Percentiles rank a stretch among this genome's conserved stretches.
These are phyloP conservation scores for Lathyrus tuberosus DNA, from an alignment of 306 rosid genomes.

Conservation along the genomic window DNA sequence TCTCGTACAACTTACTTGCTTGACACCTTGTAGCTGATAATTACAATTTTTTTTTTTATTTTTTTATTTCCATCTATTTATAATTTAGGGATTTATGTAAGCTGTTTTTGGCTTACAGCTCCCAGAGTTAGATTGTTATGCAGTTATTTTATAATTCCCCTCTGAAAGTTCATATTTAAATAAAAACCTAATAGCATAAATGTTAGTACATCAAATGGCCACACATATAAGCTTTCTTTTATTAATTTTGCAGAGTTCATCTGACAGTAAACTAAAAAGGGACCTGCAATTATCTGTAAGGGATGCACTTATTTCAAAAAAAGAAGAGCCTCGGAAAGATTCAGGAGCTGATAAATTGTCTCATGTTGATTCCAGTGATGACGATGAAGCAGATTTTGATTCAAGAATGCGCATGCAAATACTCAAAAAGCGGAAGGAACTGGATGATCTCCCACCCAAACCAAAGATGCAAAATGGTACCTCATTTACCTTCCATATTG, in stretches of 20 bases:
- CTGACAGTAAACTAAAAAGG: constrained; percentile 56
- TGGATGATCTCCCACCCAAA: constrained; percentile 70
- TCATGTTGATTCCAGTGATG: constrained; percentile 55
- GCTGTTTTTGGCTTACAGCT: constrained; percentile 22
- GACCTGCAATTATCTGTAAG: constrained; percentile 78
- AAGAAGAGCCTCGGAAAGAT: constrained; percentile 64
- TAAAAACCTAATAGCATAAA: constrained; percentile 11
- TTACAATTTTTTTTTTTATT: not conserved
- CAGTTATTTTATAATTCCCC: constrained; percentile 21
- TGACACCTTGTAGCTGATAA: constrained; percentile 22
- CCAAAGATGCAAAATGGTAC: constrained; percentile 66
- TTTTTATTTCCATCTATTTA: constrained; percentile 14
- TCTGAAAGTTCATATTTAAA: constrained; percentile 24
- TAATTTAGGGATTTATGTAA: not conserved
- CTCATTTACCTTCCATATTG: constrained; percentile 23
- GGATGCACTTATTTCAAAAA: constrained; percentile 76
- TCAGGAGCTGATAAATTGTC: constrained; percentile 45
- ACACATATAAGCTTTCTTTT: constrained; percentile 1
- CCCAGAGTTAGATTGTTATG: not conserved
- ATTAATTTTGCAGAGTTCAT: constrained; percentile 52
- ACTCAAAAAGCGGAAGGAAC: constrained; percentile 72
- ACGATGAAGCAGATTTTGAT: constrained; percentile 81
- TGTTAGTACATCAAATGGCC: constrained; percentile 6
- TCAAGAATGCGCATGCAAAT: constrained; percentile 85
- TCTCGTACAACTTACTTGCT: constrained; percentile 21